These are phyloP conservation scores for Scutellaria galericulata DNA, from an alignment of 257 asterid genomes.

Conservation along the genomic window DNA sequence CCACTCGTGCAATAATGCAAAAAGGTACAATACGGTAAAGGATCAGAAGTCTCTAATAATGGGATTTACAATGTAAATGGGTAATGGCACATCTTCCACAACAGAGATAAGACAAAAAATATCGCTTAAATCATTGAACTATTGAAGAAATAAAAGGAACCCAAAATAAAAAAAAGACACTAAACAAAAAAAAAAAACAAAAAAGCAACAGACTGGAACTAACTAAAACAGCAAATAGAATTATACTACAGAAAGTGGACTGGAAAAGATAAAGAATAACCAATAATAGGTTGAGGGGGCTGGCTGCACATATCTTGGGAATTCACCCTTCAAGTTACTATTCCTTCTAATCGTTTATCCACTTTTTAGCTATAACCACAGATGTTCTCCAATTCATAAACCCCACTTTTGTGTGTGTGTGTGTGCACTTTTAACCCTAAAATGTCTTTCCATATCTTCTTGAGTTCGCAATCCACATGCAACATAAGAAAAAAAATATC, in stretches of 20 bases:
- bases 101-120: constrained; percentile 4
- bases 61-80: constrained; percentile 5
- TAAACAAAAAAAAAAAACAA: background rate
- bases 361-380: background rate
- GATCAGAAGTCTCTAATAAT: background rate
- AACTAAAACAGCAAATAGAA: constrained; percentile 12
- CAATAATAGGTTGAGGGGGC: constrained; percentile 11
- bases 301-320: constrained; percentile 8
- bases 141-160: constrained; percentile 18
- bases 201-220: background rate
- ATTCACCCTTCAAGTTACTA: background rate
- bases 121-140: background rate
- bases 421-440: constrained; percentile 14
- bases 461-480: constrained; percentile 1
- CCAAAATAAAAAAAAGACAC: too few relatives aligned
- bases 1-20: background rate
- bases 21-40: background rate
- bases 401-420: background rate
- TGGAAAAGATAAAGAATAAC: constrained; percentile 16
- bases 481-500: constrained; percentile 10
- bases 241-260: constrained; percentile 19
- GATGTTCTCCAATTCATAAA: background rate
- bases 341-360: background rate
- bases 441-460: constrained; percentile 26
- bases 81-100: constrained; percentile 13